Percentiles rank a stretch among this genome's conserved stretches.
Evolutionary conservation across 129 eudicot species (phyloP).

Genomic region (Deinandra increscens): DNA sequence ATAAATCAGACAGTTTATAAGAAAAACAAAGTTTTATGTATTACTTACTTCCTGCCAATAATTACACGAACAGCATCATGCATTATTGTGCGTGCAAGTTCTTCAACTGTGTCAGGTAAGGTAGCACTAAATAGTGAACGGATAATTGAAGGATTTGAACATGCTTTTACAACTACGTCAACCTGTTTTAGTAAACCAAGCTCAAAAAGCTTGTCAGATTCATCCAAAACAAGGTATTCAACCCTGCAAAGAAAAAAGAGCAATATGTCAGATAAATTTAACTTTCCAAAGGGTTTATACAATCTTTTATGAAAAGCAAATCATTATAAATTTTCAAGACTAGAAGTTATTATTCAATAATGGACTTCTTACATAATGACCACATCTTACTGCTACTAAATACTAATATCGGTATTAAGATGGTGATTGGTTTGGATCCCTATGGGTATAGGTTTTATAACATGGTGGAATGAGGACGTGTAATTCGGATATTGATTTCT

Average conservation of each 20-base stretch:
- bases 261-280: conserved; percentile 6
- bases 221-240: conserved; percentile 92
- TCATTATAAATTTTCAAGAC: background rate
- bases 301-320: conserved; percentile 1
- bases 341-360: background rate
- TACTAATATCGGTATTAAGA: background rate
- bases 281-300: background rate
- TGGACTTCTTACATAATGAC: background rate
- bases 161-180: conserved; percentile 93
- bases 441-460: background rate
- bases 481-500: background rate
- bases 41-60: conserved; percentile 83
- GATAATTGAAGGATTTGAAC: conserved; percentile 85
- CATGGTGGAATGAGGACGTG: background rate
- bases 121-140: conserved; percentile 96
- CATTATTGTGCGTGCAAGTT: conserved; percentile 97
- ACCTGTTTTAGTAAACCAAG: conserved; percentile 82
- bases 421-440: background rate
- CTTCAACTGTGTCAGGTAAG: conserved; percentile 95
- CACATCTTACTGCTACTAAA: background rate
- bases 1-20: background rate
- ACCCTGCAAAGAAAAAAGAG: conserved; percentile 59
- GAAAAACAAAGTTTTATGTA: background rate
- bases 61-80: conserved; percentile 96
- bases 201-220: conserved; percentile 92